Evolutionary conservation across 805 yeast genomes (phyloP).

Genomic region (Ogataea paraovalis): DNA sequence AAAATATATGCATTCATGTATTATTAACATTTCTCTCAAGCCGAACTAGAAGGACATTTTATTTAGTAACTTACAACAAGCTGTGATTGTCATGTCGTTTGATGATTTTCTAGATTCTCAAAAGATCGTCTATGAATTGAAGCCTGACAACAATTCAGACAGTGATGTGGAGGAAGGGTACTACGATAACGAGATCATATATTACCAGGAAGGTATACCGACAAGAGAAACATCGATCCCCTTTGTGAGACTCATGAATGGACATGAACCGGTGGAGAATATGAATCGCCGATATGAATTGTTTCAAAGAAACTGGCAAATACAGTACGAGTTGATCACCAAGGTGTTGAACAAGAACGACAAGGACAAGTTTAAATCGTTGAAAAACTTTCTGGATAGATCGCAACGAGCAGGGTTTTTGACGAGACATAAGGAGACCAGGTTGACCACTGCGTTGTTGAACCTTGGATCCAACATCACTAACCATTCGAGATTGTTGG

Average conservation of each 20-base stretch:
- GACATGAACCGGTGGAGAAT: constrained; percentile 38
- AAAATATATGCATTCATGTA: too few species aligned
- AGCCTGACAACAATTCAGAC: constrained; percentile 4
- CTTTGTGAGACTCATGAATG: constrained; percentile 40
- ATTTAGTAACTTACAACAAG: not conserved
- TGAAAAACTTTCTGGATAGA: constrained; percentile 23
- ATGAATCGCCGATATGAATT: constrained; percentile 38
- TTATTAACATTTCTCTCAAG: too few species aligned
- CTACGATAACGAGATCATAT: constrained; percentile 7
- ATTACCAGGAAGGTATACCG: constrained; percentile 20
- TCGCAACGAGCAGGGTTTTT: constrained; percentile 5
- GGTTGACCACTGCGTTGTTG: constrained; percentile 35
- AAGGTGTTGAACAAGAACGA: constrained; percentile 31
- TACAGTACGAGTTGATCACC: constrained; percentile 30
- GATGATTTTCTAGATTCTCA: constrained; percentile 30
- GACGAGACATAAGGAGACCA: constrained; percentile 1
- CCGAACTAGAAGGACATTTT: not conserved
- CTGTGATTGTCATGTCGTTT: constrained; percentile 1
- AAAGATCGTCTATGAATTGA: constrained; percentile 28
- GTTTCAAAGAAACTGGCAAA: constrained; percentile 37
- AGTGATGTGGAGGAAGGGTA: not conserved
- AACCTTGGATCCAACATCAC: constrained; percentile 41
- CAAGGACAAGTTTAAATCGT: constrained; percentile 31
- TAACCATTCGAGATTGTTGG: constrained; percentile 34
- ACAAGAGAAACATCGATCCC: constrained; percentile 29